phyloP scores from a whole-genome alignment of 495 filamentous ascomycete genomes.

The Penicillium goetzii region DNA sequence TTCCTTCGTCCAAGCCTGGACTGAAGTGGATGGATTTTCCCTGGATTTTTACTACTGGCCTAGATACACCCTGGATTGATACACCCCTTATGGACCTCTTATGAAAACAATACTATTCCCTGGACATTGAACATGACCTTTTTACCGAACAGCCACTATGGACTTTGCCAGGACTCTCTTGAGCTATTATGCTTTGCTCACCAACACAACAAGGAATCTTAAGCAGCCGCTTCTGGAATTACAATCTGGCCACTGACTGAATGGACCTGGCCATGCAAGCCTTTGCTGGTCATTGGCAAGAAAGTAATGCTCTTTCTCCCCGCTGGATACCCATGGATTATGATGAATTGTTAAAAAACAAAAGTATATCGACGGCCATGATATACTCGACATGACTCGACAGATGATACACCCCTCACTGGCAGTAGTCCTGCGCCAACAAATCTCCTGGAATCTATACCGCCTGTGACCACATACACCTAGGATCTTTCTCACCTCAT shows the following conservation, averaged over 20 bases:
- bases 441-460: conserved; percentile 4
- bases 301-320: neutral
- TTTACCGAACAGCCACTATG: conserved; percentile 3
- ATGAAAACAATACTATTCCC: conserved; percentile 24
- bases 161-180: conserved; percentile 18
- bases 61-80: conserved; percentile 20
- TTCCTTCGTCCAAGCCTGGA: conserved; percentile 37
- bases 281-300: neutral
- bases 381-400: neutral
- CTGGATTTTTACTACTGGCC: conserved; percentile 22
- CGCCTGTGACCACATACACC: neutral
- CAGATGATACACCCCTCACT: conserved; percentile 8
- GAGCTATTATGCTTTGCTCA: conserved; percentile 30
- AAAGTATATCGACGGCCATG: conserved; percentile 21
- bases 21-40: conserved; percentile 33
- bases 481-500: neutral
- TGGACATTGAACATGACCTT: conserved; percentile 23
- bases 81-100: neutral
- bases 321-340: conserved; percentile 19
- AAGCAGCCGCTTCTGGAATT: conserved; percentile 25
- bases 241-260: conserved; percentile 22
- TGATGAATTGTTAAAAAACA: conserved; percentile 14
- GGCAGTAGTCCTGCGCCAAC: conserved; percentile 16
- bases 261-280: conserved; percentile 16
- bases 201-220: conserved; percentile 15